Conservation (phyloP, 2,329 filamentous ascomycete genomes). For the Colletotrichum musae region DNA sequence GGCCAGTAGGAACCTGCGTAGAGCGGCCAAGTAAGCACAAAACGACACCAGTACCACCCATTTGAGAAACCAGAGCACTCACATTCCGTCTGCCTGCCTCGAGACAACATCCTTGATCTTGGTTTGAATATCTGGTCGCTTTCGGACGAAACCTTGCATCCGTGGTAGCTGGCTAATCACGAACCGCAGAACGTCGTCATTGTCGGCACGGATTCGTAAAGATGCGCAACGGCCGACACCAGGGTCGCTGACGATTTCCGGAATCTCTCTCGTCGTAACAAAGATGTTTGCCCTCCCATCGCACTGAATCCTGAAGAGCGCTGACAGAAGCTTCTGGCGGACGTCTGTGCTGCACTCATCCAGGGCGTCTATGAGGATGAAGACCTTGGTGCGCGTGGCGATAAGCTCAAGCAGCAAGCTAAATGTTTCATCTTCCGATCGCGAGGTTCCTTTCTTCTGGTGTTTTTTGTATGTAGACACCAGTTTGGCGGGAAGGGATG, state of each 20-base stretch:
- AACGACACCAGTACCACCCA: background rate
- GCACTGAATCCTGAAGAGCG: background rate
- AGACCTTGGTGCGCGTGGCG: too few species aligned
- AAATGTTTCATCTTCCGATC: too few species aligned
- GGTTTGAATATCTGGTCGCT: background rate
- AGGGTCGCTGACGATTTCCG: accelerated
- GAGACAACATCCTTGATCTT: constrained; percentile 25
- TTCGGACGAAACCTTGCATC: constrained; percentile 22
- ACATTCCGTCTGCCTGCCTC: constrained; percentile 40
- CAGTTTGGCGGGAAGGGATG: constrained; percentile 43
- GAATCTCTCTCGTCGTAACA: accelerated
- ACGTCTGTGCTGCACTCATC: background rate
- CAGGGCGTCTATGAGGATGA: background rate
- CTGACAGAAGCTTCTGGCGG: background rate
- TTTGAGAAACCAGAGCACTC: background rate
- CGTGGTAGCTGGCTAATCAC: constrained; percentile 4
- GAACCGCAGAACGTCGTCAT: constrained; percentile 38
- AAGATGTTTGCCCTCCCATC: accelerated
- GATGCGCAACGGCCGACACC: background rate
- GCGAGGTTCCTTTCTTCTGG: too few species aligned
- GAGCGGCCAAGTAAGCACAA: too few species aligned
- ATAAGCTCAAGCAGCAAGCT: too few species aligned
- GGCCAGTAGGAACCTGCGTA: constrained; percentile 34
- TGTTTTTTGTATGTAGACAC: background rate
- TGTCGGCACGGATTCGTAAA: constrained; percentile 37